Percentiles rank a stretch among this genome's conserved stretches.
These are phyloP conservation scores for Zea mays DNA, from an alignment of 176 grass and related monocot genomes.

Conservation along the genomic window Zm-B73-REFERENCE-NAM-5.0 NC_050101.1:102907001-102907500, in stretches of 20 bases:
- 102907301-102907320: neutral
- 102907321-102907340: neutral
- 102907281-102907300: conserved; percentile 9
- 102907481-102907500: no score
- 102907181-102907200: conserved; percentile 71
- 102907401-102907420: neutral
- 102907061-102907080: neutral
- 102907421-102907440: neutral
- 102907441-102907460: neutral
- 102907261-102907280: neutral
- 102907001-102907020: conserved; percentile 66
- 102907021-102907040: conserved; percentile 70
- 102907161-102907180: conserved; percentile 99
- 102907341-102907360: neutral
- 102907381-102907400: neutral
- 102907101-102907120: neutral
- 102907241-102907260: neutral
- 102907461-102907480: no score
- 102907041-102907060: conserved; percentile 4
- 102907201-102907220: conserved; percentile 95
- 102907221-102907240: neutral
- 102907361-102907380: neutral
- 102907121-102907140: no score
- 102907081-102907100: conserved; percentile 23
- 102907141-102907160: conserved; percentile 61